Conservation (phyloP, 768 basidiomycete species). For the Strobilomyces confusus region DNA sequence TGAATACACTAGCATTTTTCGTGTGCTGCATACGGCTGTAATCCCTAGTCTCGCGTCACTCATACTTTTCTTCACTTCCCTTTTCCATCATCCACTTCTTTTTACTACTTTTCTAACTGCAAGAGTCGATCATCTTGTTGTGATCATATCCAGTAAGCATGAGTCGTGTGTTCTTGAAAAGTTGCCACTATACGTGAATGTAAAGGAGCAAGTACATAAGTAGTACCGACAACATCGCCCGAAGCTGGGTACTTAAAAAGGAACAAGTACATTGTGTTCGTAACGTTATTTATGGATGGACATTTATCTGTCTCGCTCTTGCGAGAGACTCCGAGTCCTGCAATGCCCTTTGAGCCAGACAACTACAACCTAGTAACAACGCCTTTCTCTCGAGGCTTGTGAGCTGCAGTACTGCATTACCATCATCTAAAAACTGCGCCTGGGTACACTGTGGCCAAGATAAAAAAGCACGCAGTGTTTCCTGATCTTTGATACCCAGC, state of each 20-base stretch:
- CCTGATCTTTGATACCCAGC: slow-evolving; percentile 23
- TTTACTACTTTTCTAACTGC: slow-evolving; percentile 21
- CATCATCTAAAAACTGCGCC: slow-evolving; percentile 16
- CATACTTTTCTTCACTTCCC: slow-evolving; percentile 12
- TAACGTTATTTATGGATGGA: background rate
- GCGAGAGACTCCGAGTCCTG: background rate
- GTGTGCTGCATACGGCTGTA: slow-evolving; percentile 20
- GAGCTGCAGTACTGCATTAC: slow-evolving; percentile 8
- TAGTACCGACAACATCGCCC: background rate
- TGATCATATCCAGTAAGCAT: slow-evolving; percentile 24
- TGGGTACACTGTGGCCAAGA: slow-evolving; percentile 18
- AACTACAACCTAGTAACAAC: slow-evolving; percentile 12
- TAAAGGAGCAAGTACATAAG: slow-evolving; percentile 3
- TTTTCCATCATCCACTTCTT: slow-evolving; percentile 17
- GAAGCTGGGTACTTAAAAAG: background rate
- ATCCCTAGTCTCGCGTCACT: slow-evolving; percentile 20
- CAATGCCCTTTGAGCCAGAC: slow-evolving; percentile 3
- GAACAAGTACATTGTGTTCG: background rate
- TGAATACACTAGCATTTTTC: slow-evolving; percentile 33
- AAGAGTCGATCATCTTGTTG: slow-evolving; percentile 23
- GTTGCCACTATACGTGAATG: slow-evolving; percentile 1
- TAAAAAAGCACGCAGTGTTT: slow-evolving; percentile 21
- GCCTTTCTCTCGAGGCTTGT: slow-evolving; percentile 19
- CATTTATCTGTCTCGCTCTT: background rate
- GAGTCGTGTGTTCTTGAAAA: slow-evolving; percentile 11